Base-by-base conservation (phyloP, 2,329 filamentous ascomycete species). In the Aspergillus pseudonomiae region DNA sequence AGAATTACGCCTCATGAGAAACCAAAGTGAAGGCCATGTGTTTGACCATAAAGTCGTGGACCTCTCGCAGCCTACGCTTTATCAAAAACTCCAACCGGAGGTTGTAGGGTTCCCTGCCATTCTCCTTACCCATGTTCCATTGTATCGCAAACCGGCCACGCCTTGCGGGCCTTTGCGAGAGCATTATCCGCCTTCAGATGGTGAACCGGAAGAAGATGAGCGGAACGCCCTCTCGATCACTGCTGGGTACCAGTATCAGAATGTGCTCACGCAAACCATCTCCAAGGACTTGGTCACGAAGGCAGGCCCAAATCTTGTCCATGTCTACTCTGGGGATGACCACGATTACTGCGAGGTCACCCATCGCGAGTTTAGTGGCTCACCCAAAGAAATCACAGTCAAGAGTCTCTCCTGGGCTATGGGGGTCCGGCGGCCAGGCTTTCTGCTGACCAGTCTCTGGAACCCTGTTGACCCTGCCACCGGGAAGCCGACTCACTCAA, bases 391-490 rank as follows among this genome's bases (percentile, higher is more conserved):
- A 76, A 96, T 97, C 67, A 99, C 95, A 0, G 93, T 98, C 71
- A 99, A 99, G 81, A 94, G 91, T 73, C 88, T 96, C 69, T 96
- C 90, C 73, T 97, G 94, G 93, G 93, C 93, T 21, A 98, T 98
- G 95, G 94, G 95, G 10, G 91, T 99, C 1, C 86, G 92, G 0
- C 89, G 86, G 6, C 95, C 95, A 0, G 95, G 93, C 0, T 95
- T 99, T 69, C 82, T 95, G 66, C 88, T 97, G 80, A 86, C 93
- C 46, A 97, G 93, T 75, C 82, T 99, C 62, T 97, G 93, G 87
- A 98, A 99, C 74, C 95, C 95, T 0, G 84, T 98, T 60, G 91
- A 94, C 70, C 81, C 80, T 3, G 58, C 73, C 16, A 78, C 76
- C 2, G 78, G 79, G 36, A 76, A 74, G 36, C 57, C 79, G 4